Evolutionary conservation across 108 stramenopile species (phyloP).

Genomic region (Nannochloropsis oceanica): DNA sequence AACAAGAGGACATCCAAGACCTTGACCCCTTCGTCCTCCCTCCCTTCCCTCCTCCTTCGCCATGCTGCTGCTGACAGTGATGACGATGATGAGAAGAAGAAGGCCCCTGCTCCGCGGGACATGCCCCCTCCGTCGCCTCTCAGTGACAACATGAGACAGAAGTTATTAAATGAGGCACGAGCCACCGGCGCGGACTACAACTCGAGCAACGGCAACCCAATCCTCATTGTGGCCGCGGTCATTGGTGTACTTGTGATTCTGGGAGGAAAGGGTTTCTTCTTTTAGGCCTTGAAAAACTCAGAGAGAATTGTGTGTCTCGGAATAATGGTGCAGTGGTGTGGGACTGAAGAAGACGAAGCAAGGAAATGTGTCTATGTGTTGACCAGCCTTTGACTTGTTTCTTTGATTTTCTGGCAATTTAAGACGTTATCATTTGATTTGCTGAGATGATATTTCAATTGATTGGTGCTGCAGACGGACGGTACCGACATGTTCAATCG

Average conservation of each 20-base stretch:
- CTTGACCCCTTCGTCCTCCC: not conserved
- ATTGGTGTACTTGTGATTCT: not conserved
- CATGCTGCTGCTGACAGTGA: not conserved
- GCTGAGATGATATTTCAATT: too few species aligned
- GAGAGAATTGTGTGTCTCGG: too few species aligned
- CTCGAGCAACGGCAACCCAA: not conserved
- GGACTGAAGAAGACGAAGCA: too few species aligned
- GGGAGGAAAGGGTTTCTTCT: not conserved
- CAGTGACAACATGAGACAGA: not conserved
- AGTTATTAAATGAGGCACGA: not conserved
- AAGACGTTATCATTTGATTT: too few species aligned
- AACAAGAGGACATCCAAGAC: not conserved
- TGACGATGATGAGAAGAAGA: not conserved
- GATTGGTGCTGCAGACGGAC: too few species aligned
- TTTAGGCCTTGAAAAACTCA: not conserved
- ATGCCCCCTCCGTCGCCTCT: not conserved
- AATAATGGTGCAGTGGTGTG: too few species aligned
- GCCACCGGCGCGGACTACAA: not conserved
- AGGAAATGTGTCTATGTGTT: too few species aligned
- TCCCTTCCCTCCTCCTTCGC: not conserved
- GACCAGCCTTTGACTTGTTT: too few species aligned
- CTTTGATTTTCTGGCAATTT: too few species aligned
- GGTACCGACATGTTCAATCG: too few species aligned
- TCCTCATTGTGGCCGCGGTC: not conserved
- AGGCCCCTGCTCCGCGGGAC: not conserved